Evolutionary conservation across 495 filamentous ascomycete species (phyloP).

Genomic region (Penicillium lagena): DNA sequence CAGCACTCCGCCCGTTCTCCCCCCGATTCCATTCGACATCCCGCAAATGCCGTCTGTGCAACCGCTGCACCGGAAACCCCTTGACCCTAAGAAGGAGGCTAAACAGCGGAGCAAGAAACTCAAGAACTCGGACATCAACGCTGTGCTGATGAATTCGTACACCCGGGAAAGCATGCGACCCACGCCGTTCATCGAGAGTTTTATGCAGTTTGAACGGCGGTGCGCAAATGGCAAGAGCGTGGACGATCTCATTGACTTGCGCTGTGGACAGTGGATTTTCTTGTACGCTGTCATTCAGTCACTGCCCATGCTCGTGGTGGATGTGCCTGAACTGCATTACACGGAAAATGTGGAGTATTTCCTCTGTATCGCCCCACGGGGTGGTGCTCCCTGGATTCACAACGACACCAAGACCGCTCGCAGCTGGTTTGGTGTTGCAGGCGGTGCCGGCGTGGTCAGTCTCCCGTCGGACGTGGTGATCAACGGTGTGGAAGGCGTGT

Average conservation of each 20-base stretch:
- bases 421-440: slow-evolving; percentile 75
- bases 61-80: slow-evolving; percentile 50
- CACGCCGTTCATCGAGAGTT: slow-evolving; percentile 68
- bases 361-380: slow-evolving; percentile 83
- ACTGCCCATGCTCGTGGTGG: slow-evolving; percentile 82
- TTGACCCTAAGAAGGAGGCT: slow-evolving; percentile 63
- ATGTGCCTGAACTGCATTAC: slow-evolving; percentile 71
- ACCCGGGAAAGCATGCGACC: slow-evolving; percentile 63
- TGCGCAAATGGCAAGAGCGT: slow-evolving; percentile 64
- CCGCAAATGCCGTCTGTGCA: slow-evolving; percentile 68
- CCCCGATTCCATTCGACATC: slow-evolving; percentile 86
- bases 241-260: slow-evolving; percentile 67
- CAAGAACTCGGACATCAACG: slow-evolving; percentile 68
- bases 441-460: slow-evolving; percentile 63
- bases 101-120: slow-evolving; percentile 62
- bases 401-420: slow-evolving; percentile 58
- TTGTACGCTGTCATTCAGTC: slow-evolving; percentile 87
- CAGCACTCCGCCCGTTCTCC: slow-evolving; percentile 79
- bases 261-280: slow-evolving; percentile 90
- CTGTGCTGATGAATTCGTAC: slow-evolving; percentile 66
- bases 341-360: slow-evolving; percentile 90
- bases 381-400: slow-evolving; percentile 78
- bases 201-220: slow-evolving; percentile 76
- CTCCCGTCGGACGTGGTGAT: slow-evolving; percentile 79
- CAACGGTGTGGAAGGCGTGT: slow-evolving; percentile 84